Conservation (phyloP, 2,329 filamentous ascomycete genomes). For the Fusarium denticulatum region DNA sequence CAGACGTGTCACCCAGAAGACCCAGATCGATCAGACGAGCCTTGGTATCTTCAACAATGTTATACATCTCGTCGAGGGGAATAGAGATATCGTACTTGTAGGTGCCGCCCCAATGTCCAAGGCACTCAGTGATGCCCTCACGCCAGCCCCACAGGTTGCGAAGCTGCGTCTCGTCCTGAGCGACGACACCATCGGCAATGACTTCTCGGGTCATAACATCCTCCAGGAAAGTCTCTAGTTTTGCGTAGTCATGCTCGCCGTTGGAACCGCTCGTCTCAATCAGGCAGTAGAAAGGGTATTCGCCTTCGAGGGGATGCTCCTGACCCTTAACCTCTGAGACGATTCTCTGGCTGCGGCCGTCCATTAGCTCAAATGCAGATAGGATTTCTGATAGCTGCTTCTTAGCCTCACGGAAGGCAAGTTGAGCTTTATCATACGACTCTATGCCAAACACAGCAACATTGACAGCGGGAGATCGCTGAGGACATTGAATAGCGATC, state of each 20-base stretch:
- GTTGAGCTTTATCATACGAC: conserved; percentile 88
- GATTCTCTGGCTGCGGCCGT: conserved; percentile 80
- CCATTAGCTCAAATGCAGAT: conserved; percentile 98
- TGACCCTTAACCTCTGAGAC: conserved; percentile 79
- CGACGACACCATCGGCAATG: conserved; percentile 88
- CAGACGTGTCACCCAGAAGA: conserved; percentile 78
- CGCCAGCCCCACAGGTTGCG: conserved; percentile 89
- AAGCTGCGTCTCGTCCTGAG: conserved; percentile 92
- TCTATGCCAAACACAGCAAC: conserved; percentile 94
- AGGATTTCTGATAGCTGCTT: conserved; percentile 91
- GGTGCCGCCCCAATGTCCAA: conserved; percentile 90
- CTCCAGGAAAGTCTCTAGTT: conserved; percentile 90
- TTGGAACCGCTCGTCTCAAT: conserved; percentile 97
- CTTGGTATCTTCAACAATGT: conserved; percentile 85
- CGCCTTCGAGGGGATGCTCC: conserved; percentile 81
- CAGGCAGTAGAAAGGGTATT: conserved; percentile 94
- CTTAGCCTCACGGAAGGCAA: conserved; percentile 90
- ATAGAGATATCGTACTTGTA: conserved; percentile 99
- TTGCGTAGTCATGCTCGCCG: conserved; percentile 89
- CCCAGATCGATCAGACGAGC: conserved; percentile 77
- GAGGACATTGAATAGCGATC: conserved; percentile 88
- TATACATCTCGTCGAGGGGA: conserved; percentile 86
- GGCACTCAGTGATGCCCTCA: conserved; percentile 89
- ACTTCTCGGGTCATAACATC: conserved; percentile 89
- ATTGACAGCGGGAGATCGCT: conserved; percentile 86